Evolutionary conservation across 495 filamentous ascomycete species (phyloP), one percentile per base, ranked within the genome.

Genomic region (Melanomma pulvis-pyrius): DNA sequence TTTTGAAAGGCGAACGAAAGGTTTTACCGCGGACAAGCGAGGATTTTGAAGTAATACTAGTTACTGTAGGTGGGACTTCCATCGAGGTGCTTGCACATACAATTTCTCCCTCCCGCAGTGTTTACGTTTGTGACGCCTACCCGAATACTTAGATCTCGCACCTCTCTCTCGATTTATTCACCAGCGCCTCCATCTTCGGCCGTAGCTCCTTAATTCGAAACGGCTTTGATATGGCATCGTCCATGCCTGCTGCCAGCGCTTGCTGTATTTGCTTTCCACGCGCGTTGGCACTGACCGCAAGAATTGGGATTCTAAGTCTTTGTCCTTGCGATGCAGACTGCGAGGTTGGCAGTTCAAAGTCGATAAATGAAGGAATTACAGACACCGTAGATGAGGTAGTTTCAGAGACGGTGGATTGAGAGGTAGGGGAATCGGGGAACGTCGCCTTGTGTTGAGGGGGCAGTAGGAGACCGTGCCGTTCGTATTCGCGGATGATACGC

Each of bases 241-340:
- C 73, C 74, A 76, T 76, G 17, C 73, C 74, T n/a, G 58, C 68
- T 13, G 61, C 52, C 3, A 67, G n/a, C 59, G 72, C 72, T 24
- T 61, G 53, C 30, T 69, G 48, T 30, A 65, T 55, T 51, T 76
- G 74, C 52, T 62, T 68, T 2, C 39, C 61, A n/a, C 74, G 32
- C 36, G 71, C 74, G 46, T 76, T 76, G 39, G 74, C 73, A 17
- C 69, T 75, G 2, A 75, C 61, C 21, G 70, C 71, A 5, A 76
- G 29, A 26, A 75, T 70, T 17, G 66, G 46, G 1, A 63, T 21
- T 24, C 53, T 51, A 6, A 61, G 50, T 36, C 13, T 6, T 13
- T 36, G 32, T 13, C 32, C 32, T 6, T 6, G 32, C 32, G 13
- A 36, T 13, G 32, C 6, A 36, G 6, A 6, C 6, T 36, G 32